Percentiles rank a stretch among this genome's conserved stretches.
Conservation (phyloP, 2,329 filamentous ascomycete genomes). For the Cercospora sojina region DNA sequence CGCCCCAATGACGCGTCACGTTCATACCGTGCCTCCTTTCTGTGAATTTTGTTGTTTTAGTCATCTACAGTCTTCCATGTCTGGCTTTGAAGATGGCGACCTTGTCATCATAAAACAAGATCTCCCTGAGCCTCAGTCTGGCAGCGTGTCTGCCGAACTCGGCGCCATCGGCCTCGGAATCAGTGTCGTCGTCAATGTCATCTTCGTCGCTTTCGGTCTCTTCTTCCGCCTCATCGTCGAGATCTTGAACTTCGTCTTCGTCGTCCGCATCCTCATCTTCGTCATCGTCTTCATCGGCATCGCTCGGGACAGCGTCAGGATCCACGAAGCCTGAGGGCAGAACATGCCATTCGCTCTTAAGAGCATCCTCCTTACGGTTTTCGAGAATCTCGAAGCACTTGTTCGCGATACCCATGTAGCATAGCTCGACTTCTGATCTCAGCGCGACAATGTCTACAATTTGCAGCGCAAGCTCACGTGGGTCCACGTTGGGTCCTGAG, state of each 20-base stretch:
- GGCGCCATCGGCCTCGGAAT: constrained; percentile 14
- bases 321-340: constrained; percentile 42
- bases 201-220: constrained; percentile 42
- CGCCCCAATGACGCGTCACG: not conserved
- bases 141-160: constrained; percentile 24
- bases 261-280: constrained; percentile 52
- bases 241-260: constrained; percentile 52
- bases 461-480: constrained; percentile 71
- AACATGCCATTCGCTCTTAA: constrained; percentile 48
- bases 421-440: constrained; percentile 71
- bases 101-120: constrained; percentile 82
- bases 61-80: constrained; percentile 51
- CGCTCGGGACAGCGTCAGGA: constrained; percentile 49
- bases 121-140: constrained; percentile 68
- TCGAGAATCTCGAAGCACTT: constrained; percentile 85
- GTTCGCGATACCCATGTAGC: constrained; percentile 71
- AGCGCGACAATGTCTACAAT: constrained; percentile 76
- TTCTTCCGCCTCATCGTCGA: constrained; percentile 42
- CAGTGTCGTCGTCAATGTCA: constrained; percentile 16
- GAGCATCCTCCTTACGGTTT: constrained; percentile 45
- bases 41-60: not conserved
- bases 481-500: constrained; percentile 56
- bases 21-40: not conserved
- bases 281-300: constrained; percentile 51
- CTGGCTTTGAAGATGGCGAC: constrained; percentile 76